phyloP scores from a whole-genome alignment of 345 rosid species.

The Triadica sebifera region DNA sequence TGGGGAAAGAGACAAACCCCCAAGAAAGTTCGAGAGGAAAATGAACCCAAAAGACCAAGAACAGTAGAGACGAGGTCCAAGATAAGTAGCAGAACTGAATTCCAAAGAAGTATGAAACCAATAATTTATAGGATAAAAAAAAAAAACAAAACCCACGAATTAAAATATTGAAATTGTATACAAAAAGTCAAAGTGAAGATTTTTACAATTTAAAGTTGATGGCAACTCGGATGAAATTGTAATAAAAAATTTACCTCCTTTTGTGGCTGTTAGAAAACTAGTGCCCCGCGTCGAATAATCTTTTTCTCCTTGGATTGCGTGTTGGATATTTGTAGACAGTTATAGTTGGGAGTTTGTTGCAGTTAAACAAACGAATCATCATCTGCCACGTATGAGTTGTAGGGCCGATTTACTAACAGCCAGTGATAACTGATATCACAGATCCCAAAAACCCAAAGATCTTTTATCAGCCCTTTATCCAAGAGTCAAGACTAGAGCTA shows the following conservation, averaged over 20 bases:
- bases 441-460: too few species aligned
- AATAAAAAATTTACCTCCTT: background rate
- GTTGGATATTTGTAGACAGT: background rate
- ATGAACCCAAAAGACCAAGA: background rate
- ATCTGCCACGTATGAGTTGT: constrained; percentile 6
- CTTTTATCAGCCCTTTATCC: too few species aligned
- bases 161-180: background rate
- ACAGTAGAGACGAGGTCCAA: background rate
- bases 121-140: background rate
- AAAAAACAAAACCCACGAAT: background rate
- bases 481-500: too few species aligned
- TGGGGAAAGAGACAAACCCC: background rate
- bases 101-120: background rate
- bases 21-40: background rate
- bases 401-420: background rate
- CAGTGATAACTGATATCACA: background rate
- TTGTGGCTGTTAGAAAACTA: background rate
- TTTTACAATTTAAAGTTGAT: background rate
- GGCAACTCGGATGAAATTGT: background rate
- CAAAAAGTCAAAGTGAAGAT: background rate
- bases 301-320: constrained; percentile 4
- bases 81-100: constrained; percentile 6
- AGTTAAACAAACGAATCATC: constrained; percentile 7
- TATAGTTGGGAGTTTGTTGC: background rate
- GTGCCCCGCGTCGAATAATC: constrained; percentile 9